Percentiles rank a stretch among this genome's conserved stretches.
Conservation (phyloP, 2,329 filamentous ascomycete species). For the Neopestalotiopsis sp. region DNA sequence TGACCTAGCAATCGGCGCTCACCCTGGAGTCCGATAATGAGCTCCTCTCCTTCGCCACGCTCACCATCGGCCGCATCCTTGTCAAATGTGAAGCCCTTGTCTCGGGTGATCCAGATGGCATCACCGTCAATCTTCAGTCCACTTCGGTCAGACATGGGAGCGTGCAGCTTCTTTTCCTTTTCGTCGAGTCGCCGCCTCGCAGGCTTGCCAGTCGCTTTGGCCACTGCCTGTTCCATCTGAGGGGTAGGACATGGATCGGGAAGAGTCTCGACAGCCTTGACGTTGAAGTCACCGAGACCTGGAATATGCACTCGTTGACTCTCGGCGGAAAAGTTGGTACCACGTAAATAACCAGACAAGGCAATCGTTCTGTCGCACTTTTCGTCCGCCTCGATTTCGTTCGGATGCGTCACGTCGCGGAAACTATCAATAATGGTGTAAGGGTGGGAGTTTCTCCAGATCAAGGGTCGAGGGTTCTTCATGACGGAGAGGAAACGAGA, state of each 20-base stretch:
- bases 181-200: slow-evolving; percentile 84
- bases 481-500: slow-evolving; percentile 96
- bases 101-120: slow-evolving; percentile 84
- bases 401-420: slow-evolving; percentile 92
- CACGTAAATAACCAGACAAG: slow-evolving; percentile 90
- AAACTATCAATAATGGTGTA: slow-evolving; percentile 95
- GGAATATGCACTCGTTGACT: slow-evolving; percentile 91
- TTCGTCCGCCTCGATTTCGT: slow-evolving; percentile 83
- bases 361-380: slow-evolving; percentile 92
- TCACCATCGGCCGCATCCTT: slow-evolving; percentile 71
- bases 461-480: slow-evolving; percentile 96
- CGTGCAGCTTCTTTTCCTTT: slow-evolving; percentile 95
- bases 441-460: slow-evolving; percentile 96
- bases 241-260: slow-evolving; percentile 97
- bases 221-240: slow-evolving; percentile 83
- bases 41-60: slow-evolving; percentile 90
- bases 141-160: slow-evolving; percentile 97
- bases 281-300: slow-evolving; percentile 86
- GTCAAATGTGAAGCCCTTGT: slow-evolving; percentile 78
- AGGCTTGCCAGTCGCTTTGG: slow-evolving; percentile 83
- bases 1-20: slow-evolving; percentile 84
- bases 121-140: slow-evolving; percentile 97
- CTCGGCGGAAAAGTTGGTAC: slow-evolving; percentile 89
- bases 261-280: slow-evolving; percentile 82
- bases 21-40: slow-evolving; percentile 88